Conservation (phyloP, 2,329 filamentous ascomycete species). For the Ceratocystis papillata region DNA sequence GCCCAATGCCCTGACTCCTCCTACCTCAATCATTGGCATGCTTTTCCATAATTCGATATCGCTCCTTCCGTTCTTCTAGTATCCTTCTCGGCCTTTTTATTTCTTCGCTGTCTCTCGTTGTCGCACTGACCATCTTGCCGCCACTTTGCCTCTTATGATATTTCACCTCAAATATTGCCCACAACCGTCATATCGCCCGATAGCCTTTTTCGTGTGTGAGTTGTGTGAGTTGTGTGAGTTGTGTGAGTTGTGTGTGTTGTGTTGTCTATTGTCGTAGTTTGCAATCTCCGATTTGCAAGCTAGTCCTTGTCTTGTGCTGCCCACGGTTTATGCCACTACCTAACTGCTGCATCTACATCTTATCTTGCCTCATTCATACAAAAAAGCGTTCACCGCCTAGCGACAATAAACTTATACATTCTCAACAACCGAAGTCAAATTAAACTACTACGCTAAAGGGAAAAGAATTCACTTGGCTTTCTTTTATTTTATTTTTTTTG, state of each 20-base stretch:
- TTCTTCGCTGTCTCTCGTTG: slow-evolving; percentile 1
- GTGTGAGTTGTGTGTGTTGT: background rate
- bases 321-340: too few species aligned
- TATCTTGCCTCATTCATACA: too few species aligned
- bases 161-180: slow-evolving; percentile 6
- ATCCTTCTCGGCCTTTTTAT: slow-evolving; percentile 11
- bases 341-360: too few species aligned
- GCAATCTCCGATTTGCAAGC: background rate
- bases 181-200: slow-evolving; percentile 8
- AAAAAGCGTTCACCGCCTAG: too few species aligned
- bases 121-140: slow-evolving; percentile 11
- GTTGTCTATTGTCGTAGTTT: background rate
- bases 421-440: slow-evolving; percentile 5
- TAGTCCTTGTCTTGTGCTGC: background rate
- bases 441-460: slow-evolving; percentile 12
- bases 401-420: background rate
- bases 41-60: background rate
- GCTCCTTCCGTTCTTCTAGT: background rate
- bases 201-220: background rate
- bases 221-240: background rate
- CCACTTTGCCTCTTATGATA: slow-evolving; percentile 12
- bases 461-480: too few species aligned
- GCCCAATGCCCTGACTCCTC: slow-evolving; percentile 5
- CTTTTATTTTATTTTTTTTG: too few species aligned
- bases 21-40: background rate